Percentiles rank a stretch among this genome's conserved stretches.
Evolutionary conservation across 106 monocot genomes (phyloP).

Genomic region (Gastrodia elata): DNA sequence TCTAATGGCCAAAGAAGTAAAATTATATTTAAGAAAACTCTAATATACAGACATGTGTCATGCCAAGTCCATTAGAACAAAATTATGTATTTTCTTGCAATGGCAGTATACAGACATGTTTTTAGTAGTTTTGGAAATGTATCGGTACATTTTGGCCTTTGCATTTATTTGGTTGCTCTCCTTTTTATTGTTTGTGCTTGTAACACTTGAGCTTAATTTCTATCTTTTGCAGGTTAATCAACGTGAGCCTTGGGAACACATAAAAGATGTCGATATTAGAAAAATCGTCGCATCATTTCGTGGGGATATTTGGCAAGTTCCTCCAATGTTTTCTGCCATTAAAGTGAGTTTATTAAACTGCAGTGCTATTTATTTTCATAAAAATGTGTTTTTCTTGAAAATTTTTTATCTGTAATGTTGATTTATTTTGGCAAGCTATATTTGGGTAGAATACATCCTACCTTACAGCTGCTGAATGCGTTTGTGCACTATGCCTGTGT

Average conservation of each 20-base stretch:
- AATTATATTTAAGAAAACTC: too few species aligned
- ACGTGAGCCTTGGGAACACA: constrained; percentile 97
- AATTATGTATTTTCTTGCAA: too few species aligned
- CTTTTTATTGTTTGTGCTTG: not conserved
- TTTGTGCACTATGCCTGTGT: not conserved
- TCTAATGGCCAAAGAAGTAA: too few species aligned
- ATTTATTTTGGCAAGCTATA: not conserved
- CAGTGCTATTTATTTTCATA: not conserved
- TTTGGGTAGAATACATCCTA: not conserved
- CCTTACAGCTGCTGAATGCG: not conserved
- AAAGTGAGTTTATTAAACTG: constrained; percentile 38
- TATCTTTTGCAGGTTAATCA: constrained; percentile 59
- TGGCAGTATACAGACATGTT: too few species aligned
- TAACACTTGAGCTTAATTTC: not conserved
- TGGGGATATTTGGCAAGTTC: constrained; percentile 99
- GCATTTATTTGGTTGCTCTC: not conserved
- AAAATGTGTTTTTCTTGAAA: not conserved
- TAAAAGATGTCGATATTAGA: constrained; percentile 82
- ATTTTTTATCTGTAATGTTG: not conserved
- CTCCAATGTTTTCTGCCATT: constrained; percentile 99
- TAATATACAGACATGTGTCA: too few species aligned
- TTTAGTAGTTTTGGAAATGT: constrained; percentile 6
- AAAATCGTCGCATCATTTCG: constrained; percentile 56
- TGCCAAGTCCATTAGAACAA: too few species aligned
- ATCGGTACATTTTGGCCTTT: not conserved